phyloP scores from a whole-genome alignment of 192 early-diverging fungal genomes.

The Diversispora epigaea region DNA sequence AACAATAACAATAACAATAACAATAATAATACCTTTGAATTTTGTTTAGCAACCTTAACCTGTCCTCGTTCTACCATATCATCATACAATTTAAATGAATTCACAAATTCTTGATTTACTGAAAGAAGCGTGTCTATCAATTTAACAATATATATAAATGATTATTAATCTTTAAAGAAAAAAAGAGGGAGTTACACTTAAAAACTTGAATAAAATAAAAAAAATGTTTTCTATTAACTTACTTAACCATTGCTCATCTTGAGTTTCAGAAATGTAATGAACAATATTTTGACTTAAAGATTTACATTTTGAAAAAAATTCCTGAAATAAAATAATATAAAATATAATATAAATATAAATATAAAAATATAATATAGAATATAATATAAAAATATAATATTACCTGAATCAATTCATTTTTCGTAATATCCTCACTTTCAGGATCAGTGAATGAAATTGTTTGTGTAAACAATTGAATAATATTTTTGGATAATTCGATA shows the following conservation, averaged over 20 bases:
- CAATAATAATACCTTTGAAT: slow-evolving; percentile 33
- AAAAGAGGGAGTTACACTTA: neutral
- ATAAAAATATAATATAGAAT: neutral
- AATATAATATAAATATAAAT: neutral
- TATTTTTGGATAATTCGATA: slow-evolving; percentile 53
- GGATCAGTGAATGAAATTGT: slow-evolving; percentile 57
- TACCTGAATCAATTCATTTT: slow-evolving; percentile 57
- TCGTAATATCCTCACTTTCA: slow-evolving; percentile 50
- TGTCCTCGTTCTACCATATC: slow-evolving; percentile 57
- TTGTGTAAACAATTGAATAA: slow-evolving; percentile 50
- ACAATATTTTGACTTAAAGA: slow-evolving; percentile 43
- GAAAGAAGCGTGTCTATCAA: slow-evolving; percentile 47
- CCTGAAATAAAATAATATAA: slow-evolving; percentile 34
- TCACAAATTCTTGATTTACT: slow-evolving; percentile 52
- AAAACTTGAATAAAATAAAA: too few species aligned
- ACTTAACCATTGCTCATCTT: slow-evolving; percentile 52
- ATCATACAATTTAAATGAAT: slow-evolving; percentile 54
- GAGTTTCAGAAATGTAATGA: slow-evolving; percentile 44
- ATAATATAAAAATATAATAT: neutral
- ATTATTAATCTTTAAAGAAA: neutral
- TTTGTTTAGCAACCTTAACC: slow-evolving; percentile 42
- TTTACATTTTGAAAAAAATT: slow-evolving; percentile 55
- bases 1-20: neutral
- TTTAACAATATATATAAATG: neutral
- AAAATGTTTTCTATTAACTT: slow-evolving; percentile 21